Percentiles rank a stretch among this genome's conserved stretches.
Evolutionary conservation across 768 basidiomycete species (phyloP).

Genomic region (Suillus subluteus): DNA sequence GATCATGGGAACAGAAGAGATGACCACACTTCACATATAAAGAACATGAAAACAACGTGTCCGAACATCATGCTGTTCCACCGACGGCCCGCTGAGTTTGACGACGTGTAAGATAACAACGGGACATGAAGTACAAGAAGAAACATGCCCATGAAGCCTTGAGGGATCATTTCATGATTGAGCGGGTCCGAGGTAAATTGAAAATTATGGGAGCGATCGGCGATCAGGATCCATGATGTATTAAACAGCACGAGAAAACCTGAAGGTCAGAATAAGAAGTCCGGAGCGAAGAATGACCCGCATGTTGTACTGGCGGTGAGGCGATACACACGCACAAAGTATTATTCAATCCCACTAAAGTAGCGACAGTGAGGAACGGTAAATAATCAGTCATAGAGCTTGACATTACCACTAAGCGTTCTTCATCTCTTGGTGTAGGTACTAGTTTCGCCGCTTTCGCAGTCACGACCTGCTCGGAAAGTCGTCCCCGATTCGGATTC

Average conservation of each 20-base stretch:
- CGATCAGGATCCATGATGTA: conserved; percentile 30
- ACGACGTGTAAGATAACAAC: conserved; percentile 31
- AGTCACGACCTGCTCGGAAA: conserved; percentile 46
- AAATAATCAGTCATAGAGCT: conserved; percentile 20
- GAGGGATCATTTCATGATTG: conserved; percentile 27
- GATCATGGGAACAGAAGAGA: conserved; percentile 31
- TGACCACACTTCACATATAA: conserved; percentile 22
- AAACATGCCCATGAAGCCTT: conserved; percentile 28
- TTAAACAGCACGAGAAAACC: conserved; percentile 38
- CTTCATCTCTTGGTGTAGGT: conserved; percentile 44
- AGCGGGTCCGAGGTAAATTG: conserved; percentile 38
- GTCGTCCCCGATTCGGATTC: conserved; percentile 50
- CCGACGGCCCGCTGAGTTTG: conserved; percentile 21
- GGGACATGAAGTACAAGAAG: conserved; percentile 26
- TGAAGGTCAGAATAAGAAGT: conserved; percentile 30
- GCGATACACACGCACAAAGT: conserved; percentile 24
- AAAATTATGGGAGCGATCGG: conserved; percentile 24
- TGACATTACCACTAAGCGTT: conserved; percentile 47
- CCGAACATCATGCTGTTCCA: conserved; percentile 32
- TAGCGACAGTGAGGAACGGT: conserved; percentile 32
- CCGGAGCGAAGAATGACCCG: conserved; percentile 21
- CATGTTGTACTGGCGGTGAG: conserved; percentile 28
- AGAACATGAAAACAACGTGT: conserved; percentile 38
- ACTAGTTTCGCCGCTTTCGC: conserved; percentile 39
- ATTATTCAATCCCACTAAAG: conserved; percentile 47